phyloP scores from a whole-genome alignment of 768 basidiomycete genomes.

The Auricularia sp. region DNA sequence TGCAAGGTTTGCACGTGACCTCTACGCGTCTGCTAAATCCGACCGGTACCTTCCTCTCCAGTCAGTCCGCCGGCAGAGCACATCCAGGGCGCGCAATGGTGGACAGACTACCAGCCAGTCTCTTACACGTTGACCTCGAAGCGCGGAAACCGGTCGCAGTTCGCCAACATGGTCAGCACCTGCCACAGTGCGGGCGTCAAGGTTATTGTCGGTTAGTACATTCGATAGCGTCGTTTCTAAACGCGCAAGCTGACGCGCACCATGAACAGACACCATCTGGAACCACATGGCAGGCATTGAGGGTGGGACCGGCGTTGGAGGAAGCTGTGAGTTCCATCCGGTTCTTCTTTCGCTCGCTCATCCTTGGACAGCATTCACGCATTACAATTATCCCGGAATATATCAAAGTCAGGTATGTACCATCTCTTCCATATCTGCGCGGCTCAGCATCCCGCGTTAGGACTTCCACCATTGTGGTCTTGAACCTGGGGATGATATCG shows the following conservation, averaged over 20 bases:
- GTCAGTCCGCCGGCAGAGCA: conserved; percentile 50
- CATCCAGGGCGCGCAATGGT: conserved; percentile 45
- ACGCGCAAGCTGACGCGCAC: neutral
- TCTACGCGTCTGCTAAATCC: neutral
- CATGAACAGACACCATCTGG: conserved; percentile 11
- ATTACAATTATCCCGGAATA: conserved; percentile 13
- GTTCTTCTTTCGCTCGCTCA: neutral
- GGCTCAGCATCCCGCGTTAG: neutral
- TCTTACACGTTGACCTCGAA: conserved; percentile 59
- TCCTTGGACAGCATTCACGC: conserved; percentile 9
- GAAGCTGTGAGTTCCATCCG: conserved; percentile 9
- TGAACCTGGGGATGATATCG: neutral
- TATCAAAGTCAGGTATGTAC: conserved; percentile 6
- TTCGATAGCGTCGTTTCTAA: neutral
- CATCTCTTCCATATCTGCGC: too few species aligned
- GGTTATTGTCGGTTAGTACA: conserved; percentile 36
- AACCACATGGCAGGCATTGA: conserved; percentile 18
- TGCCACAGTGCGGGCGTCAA: conserved; percentile 49
- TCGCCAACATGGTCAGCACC: conserved; percentile 33
- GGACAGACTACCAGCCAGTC: conserved; percentile 66
- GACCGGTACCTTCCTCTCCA: conserved; percentile 8
- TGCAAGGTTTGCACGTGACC: conserved; percentile 39
- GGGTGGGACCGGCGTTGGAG: conserved; percentile 12
- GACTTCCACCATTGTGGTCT: conserved; percentile 13
- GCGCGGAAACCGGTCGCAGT: conserved; percentile 49